A percentile compares a stretch with the other conserved stretches of the same genome.
phyloP scores from a whole-genome alignment of 441 rosid species.

The Isatis lusitanica region DNA sequence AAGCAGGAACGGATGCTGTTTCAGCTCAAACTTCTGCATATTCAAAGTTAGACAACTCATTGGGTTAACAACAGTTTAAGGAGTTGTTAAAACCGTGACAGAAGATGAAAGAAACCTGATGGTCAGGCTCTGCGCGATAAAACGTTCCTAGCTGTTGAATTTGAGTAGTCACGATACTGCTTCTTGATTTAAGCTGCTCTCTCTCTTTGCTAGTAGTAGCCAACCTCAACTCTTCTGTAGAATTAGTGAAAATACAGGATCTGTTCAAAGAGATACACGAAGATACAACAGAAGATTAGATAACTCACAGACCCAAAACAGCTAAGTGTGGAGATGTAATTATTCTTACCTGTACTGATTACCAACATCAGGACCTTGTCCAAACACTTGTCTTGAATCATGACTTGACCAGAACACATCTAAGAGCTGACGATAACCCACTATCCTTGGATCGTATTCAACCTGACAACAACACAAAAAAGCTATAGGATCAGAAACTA shows the following conservation, averaged over 20 bases:
- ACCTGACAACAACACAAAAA: conserved; percentile 48
- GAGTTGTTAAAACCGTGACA: not conserved
- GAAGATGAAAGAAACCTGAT: conserved; percentile 58
- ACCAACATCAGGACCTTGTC: conserved; percentile 98
- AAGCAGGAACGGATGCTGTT: conserved; percentile 67
- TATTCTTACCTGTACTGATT: conserved; percentile 66
- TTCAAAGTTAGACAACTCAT: not conserved
- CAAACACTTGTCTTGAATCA: conserved; percentile 85
- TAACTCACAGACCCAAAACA: not conserved
- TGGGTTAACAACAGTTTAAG: not conserved
- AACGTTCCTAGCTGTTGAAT: conserved; percentile 63
- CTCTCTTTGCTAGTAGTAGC: conserved; percentile 77
- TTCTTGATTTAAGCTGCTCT: conserved; percentile 74
- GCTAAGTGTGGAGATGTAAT: not conserved
- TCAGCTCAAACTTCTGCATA: conserved; percentile 85
- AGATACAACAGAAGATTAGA: not conserved
- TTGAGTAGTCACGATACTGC: conserved; percentile 74
- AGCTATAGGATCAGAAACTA: not conserved
- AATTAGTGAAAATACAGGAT: conserved; percentile 79
- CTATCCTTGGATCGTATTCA: conserved; percentile 70
- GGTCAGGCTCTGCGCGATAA: conserved; percentile 87
- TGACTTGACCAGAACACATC: conserved; percentile 88
- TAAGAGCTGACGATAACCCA: conserved; percentile 65
- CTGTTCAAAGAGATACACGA: conserved; percentile 34
- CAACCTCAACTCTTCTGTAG: conserved; percentile 72